phyloP scores from a whole-genome alignment of 192 early-diverging fungal species.

The Backusella circina region DNA sequence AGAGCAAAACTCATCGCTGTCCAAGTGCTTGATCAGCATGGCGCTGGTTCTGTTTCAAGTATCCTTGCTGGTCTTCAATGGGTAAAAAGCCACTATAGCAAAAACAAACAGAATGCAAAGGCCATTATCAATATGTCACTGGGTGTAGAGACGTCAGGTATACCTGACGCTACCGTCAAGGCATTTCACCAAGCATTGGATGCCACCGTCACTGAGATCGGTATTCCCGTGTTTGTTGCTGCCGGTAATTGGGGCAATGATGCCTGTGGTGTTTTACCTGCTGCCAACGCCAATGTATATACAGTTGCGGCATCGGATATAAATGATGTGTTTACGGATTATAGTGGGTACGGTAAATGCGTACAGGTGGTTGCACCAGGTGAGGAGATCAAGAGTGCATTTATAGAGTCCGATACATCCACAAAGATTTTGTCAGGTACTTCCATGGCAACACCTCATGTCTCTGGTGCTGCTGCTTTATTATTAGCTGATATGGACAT shows the following conservation, averaged over 20 bases:
- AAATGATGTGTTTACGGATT: constrained; percentile 69
- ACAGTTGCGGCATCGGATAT: constrained; percentile 83
- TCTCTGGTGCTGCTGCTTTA: constrained; percentile 81
- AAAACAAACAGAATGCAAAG: constrained; percentile 18
- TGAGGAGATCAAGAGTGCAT: constrained; percentile 78
- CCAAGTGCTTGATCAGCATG: constrained; percentile 57
- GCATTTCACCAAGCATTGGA: constrained; percentile 58
- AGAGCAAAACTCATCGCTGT: constrained; percentile 60
- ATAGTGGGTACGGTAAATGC: constrained; percentile 88
- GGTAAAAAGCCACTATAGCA: constrained; percentile 23
- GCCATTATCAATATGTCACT: constrained; percentile 76
- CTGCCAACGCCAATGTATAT: constrained; percentile 57
- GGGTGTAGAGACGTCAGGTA: constrained; percentile 31
- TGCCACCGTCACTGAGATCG: constrained; percentile 47
- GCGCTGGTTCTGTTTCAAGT: constrained; percentile 47
- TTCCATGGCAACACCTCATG: constrained; percentile 93
- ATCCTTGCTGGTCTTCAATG: constrained; percentile 42
- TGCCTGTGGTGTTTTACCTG: constrained; percentile 64
- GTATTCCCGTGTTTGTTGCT: constrained; percentile 71
- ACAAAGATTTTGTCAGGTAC: constrained; percentile 89
- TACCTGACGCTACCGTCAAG: constrained; percentile 36
- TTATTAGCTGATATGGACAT: constrained; percentile 28
- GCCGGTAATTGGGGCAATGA: constrained; percentile 72
- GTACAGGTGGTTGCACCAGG: constrained; percentile 89
- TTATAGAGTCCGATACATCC: constrained; percentile 69